A percentile compares a stretch with the other conserved stretches of the same genome.
These are phyloP conservation scores for Penicillium verhagenii DNA, from an alignment of 495 filamentous ascomycete genomes.

Conservation along the genomic window DNA sequence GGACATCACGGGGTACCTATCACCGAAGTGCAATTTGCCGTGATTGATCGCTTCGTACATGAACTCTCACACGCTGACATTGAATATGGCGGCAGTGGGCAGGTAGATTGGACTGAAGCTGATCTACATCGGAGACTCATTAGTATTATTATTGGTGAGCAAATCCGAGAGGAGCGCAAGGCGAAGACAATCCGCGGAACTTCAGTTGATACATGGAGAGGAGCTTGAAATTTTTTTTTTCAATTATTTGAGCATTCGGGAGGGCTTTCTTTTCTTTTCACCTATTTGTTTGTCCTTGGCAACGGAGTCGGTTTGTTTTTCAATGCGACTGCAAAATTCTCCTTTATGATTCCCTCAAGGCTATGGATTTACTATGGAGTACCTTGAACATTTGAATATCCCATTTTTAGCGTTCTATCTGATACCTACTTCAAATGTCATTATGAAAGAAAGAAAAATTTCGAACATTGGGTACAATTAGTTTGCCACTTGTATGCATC, in stretches of 20 bases:
- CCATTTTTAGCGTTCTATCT: constrained; percentile 12
- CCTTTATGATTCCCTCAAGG: constrained; percentile 27
- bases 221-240: constrained; percentile 7
- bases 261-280: constrained; percentile 1
- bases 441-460: not conserved
- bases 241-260: not conserved
- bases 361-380: constrained; percentile 8
- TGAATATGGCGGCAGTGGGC: constrained; percentile 39
- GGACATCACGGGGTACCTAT: constrained; percentile 43
- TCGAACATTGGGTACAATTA: not conserved
- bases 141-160: constrained; percentile 49
- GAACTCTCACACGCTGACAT: constrained; percentile 38
- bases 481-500: not conserved
- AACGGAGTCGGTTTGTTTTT: constrained; percentile 17
- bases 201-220: constrained; percentile 34
- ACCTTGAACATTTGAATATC: constrained; percentile 3
- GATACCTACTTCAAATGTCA: constrained; percentile 10
- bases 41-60: constrained; percentile 46
- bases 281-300: not conserved
- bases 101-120: constrained; percentile 47
- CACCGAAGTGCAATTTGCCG: constrained; percentile 46
- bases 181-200: constrained; percentile 24
- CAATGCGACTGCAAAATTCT: constrained; percentile 9
- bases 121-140: constrained; percentile 46
- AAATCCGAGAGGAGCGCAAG: constrained; percentile 41